Evolutionary conservation across 257 asterid species (phyloP), one percentile per base, ranked within the genome.

Genomic region (Primulina huaijiensis): DNA sequence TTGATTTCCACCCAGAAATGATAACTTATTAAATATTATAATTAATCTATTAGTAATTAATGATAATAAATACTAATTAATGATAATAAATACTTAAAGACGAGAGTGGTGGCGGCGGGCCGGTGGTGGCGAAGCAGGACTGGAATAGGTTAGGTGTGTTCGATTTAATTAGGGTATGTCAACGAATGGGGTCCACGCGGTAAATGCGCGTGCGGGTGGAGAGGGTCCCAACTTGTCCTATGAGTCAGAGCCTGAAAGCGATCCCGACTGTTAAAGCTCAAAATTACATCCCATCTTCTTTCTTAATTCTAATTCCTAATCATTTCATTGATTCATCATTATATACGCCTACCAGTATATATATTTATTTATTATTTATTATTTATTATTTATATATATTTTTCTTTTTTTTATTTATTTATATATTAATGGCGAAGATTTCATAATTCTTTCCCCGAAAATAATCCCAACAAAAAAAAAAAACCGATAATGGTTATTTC

Each of bases 201-300:
- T 65, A 50, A 68, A 77, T 75, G 52, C 81, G 86, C 90, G 82
- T 82, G 84, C 84, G 66, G 75, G 30, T 65, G 73, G 23, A 9
- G 19, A 20, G 72, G 84, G 25, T 23, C 80, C 84, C 16, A 19
- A 3, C 2, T 3, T 38, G 68, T 31, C 90, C 77, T 80, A 58
- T 64, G 90, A 85, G 90, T 85, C 84, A 85, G 90, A 82, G 86
- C 88, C 88, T 70, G 87, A 85, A 38, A 82, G 79, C 72, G 84
- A 80, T 75, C 7, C 55, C 55, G 7, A 56, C 72, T 58, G 53
- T 29, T n/a, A 1, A 69, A 33, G 30, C 10, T 5, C 21, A 77
- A 81, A 75, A 58, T 73, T 79, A 81, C 71, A 43, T 43, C 4
- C 55, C 19, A 7, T 60, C 68, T 56, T 57, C 62, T 62, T 23